phyloP scores from a whole-genome alignment of 2,329 filamentous ascomycete species.

The Alternaria sp. region DNA sequence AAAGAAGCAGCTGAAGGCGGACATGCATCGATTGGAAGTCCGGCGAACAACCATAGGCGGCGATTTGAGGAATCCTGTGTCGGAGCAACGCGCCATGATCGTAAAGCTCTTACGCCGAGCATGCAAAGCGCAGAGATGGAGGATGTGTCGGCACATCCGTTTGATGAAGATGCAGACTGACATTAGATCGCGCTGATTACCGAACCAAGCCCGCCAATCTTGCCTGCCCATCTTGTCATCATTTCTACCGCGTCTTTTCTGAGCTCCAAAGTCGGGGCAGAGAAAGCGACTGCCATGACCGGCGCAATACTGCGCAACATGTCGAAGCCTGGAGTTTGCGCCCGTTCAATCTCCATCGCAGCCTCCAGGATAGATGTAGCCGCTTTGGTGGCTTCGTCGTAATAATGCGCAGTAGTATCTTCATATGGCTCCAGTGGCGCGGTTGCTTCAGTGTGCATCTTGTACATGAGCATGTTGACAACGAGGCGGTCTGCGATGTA shows the following conservation, averaged over 20 bases:
- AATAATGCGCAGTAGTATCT: neutral
- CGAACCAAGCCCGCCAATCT: constrained; percentile 15
- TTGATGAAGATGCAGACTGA: neutral
- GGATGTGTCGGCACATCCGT: neutral
- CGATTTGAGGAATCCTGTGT: neutral
- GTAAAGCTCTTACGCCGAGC: neutral
- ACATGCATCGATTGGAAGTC: neutral
- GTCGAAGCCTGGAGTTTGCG: constrained; percentile 1
- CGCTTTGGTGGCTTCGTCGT: neutral
- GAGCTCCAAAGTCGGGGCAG: constrained; percentile 29
- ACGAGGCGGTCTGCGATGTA: constrained; percentile 9
- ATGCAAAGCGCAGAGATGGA: too few relatives aligned
- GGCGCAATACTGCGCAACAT: constrained; percentile 21
- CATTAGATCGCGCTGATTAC: neutral
- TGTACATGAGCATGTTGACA: constrained; percentile 19
- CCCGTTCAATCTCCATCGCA: constrained; percentile 1
- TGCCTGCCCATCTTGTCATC: constrained; percentile 37
- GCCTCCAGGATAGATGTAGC: neutral
- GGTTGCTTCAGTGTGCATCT: constrained; percentile 11
- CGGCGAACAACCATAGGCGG: neutral
- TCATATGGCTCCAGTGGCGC: constrained; percentile 13
- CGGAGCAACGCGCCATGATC: neutral
- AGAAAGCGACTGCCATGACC: constrained; percentile 31
- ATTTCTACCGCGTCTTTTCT: constrained; percentile 27
- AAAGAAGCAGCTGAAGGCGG: neutral